Evolutionary conservation across 1,284 basidiomycete genomes (phyloP), one percentile per base, ranked within the genome.

Genomic region (Apiotrichum sp.): DNA sequence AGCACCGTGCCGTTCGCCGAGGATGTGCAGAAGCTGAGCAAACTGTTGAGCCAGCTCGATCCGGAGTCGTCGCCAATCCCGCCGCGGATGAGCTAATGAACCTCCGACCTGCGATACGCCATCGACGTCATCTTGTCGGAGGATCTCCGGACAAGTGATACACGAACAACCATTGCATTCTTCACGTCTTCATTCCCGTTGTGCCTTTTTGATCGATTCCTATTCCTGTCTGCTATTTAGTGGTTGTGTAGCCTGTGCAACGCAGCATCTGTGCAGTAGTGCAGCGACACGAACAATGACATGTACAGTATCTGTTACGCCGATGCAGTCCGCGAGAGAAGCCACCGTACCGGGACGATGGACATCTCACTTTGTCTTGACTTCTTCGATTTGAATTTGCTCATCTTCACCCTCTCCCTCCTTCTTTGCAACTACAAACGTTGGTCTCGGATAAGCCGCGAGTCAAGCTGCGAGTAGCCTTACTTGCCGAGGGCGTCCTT

Each of bases 11-110:
- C 65, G 9, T 61, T 68, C 41, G 60, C 65, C 22, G 69, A 71
- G 51, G 69, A 72, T 43, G 65, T 72, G 32, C 65, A 67, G 48
- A 60, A 65, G 55, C 55, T 72, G 29, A 72, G 67, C 48, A 45
- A 62, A 40, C 61, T 72, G 5, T 57, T 72, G 52, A 61, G 59
- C 33, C 63, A 72, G 53, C 56, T 72, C 6, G 70, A 72, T 47
- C 66, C 67, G 11, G 66, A 70, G 34, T 64, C 63, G 11, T 65
- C 67, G n/a, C 64, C 67, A 4, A 38, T 51, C 32, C 47, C 3
- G 6, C 47, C 47, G 7, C 29, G 16, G 2, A 8, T 2, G 9
- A 31, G n/a, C n/a, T 22, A 16, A n/a, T n/a, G n/a, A n/a, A n/a
- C n/a, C n/a, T n/a, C n/a, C n/a, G n/a, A n/a, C n/a, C n/a, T n/a